Evolutionary conservation across 257 asterid genomes (phyloP).

Genomic region (Lithospermum erythrorhizon): DNA sequence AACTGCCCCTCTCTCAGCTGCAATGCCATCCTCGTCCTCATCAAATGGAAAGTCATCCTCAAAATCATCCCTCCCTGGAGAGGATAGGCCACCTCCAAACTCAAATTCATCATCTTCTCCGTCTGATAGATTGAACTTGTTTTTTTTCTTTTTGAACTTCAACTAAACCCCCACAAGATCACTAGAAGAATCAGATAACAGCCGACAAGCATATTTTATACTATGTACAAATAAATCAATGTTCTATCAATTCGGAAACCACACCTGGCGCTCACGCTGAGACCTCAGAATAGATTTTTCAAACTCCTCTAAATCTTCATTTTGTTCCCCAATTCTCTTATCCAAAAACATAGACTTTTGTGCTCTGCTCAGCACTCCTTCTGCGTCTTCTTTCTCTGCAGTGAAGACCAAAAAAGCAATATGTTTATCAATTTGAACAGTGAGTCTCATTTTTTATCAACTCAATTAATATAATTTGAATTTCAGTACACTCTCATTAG

Average conservation of each 20-base stretch:
- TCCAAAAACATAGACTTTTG: constrained; percentile 68
- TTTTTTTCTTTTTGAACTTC: constrained; percentile 53
- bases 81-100: constrained; percentile 24
- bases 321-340: constrained; percentile 82
- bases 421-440: neutral
- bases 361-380: constrained; percentile 81
- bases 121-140: constrained; percentile 75
- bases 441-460: neutral
- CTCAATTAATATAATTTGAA: no score
- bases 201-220: neutral
- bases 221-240: neutral
- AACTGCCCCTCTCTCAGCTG: constrained; percentile 33
- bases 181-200: neutral
- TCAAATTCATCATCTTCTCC: constrained; percentile 88
- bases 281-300: constrained; percentile 83
- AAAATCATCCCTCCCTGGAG: constrained; percentile 66
- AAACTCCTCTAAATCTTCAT: constrained; percentile 72
- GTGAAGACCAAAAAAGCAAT: constrained; percentile 5
- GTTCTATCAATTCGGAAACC: neutral
- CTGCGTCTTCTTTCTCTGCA: constrained; percentile 84
- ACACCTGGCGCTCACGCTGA: constrained; percentile 80
- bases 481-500: no score
- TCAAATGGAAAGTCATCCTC: constrained; percentile 59
- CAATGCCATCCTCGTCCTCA: constrained; percentile 46
- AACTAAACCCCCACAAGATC: constrained; percentile 25